phyloP scores from a whole-genome alignment of 2,329 filamentous ascomycete genomes.

The Lojkania enalia region DNA sequence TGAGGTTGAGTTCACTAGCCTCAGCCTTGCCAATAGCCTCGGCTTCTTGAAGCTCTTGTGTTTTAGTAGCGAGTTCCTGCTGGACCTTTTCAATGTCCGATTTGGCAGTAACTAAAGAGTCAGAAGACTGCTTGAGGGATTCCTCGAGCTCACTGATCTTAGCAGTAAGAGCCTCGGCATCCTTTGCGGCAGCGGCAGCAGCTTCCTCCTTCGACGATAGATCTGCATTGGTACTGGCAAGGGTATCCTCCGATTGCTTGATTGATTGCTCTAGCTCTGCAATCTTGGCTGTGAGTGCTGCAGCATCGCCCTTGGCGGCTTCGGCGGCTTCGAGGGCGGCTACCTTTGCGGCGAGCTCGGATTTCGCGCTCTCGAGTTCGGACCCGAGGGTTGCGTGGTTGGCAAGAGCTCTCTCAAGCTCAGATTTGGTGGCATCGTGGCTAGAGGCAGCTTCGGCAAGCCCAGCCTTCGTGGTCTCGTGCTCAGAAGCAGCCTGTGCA shows the following conservation, averaged over 20 bases:
- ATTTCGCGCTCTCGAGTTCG: slow-evolving; percentile 6
- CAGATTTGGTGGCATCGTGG: slow-evolving; percentile 5
- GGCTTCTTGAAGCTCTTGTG: too few species aligned
- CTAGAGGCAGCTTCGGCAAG: neutral
- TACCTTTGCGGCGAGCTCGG: slow-evolving; percentile 26
- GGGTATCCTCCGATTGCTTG: slow-evolving; percentile 21
- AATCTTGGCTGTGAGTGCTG: slow-evolving; percentile 13
- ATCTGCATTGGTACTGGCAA: slow-evolving; percentile 9
- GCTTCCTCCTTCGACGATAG: slow-evolving; percentile 18
- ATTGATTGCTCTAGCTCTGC: neutral
- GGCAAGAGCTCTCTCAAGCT: slow-evolving; percentile 1
- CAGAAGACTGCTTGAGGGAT: too few species aligned
- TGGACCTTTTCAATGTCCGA: too few species aligned
- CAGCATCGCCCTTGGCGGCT: neutral
- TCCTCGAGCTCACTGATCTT: slow-evolving; percentile 33
- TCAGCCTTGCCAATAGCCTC: too few species aligned
- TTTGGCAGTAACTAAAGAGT: too few species aligned
- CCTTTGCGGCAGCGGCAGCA: slow-evolving; percentile 28
- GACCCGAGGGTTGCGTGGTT: neutral
- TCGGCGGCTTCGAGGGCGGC: slow-evolving; percentile 15
- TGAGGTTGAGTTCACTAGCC: slow-evolving; percentile 16
- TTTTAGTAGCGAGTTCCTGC: too few species aligned
- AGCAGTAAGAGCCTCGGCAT: slow-evolving; percentile 27
- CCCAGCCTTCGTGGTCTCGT: neutral
- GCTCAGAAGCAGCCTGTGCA: neutral